Base-by-base conservation (phyloP, 768 basidiomycete species). In the Boletus rufocinnamomeus region DNA sequence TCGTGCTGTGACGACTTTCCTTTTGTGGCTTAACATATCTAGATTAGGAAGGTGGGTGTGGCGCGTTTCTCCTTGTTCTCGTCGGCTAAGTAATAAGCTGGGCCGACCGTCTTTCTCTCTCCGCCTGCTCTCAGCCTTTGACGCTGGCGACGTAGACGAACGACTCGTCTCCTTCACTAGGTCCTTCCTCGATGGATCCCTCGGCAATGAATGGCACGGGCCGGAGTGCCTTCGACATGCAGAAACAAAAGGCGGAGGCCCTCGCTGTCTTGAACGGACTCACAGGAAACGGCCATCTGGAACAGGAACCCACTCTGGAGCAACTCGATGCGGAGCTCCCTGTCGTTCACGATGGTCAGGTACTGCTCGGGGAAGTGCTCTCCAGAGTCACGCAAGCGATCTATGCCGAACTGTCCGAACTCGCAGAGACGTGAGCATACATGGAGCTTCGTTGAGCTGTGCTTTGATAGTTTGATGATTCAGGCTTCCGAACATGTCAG, bases 401-500 rank as follows among this genome's bases (percentile, higher is more conserved):
- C 65, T 95, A 91, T 72, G 85, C 89, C 25, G 91, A 95, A 68
- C 75, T 95, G 40, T 84, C 84, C 1, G 93, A 92, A 72, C 76
- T 91, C 66, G 85, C 89, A 38, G 94, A 96, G 79, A 93, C 91
- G 91, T 95, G 73, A 72, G 88, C 67, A 32, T 48, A 17, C 21
- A 30, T 7, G 23, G 6, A 21, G 16, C 16, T 50, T 63, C 25
- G 16, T 46, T 50, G n/a, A 45, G 8, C 25, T 25, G 11, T 7
- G 8, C 14, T 41, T 67, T 58, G 32, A 63, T n/a, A n/a, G 37
- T 23, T 45, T 47, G 11, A 32, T 34, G 43, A 37, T 59, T 21
- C 58, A 87, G 85, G 19, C 83, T 93, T 78, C 91, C 90, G 45
- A 87, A 87, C 67, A 89, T 89, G 87, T 91, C 90, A 16, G 91